Evolutionary conservation across 352 stramenopile genomes (phyloP), one percentile per base, ranked within the genome.

Genomic region (Achlya hypogyna): DNA sequence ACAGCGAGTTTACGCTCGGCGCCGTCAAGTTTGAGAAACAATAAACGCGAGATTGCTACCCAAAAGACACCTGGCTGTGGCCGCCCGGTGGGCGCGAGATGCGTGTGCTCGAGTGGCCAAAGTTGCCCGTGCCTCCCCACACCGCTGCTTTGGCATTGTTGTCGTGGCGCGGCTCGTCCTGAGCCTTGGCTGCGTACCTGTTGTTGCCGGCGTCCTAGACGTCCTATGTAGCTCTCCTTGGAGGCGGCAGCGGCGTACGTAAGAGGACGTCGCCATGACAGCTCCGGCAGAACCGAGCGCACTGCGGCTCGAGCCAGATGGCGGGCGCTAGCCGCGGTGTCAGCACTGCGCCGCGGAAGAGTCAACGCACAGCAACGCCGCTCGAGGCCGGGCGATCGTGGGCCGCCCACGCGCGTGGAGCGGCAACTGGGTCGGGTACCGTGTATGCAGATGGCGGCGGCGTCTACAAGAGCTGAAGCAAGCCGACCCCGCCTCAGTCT

Each of bases 1-100:
- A 45, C 28, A 76, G 87, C 64, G 84, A 89, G 43, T 93, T 93
- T 45, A 91, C 82, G 29, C 82, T 94, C 70, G 85, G 85, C 69
- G 83, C 85, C 47, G 82, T 89, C 62, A 82, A 81, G 62, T 94
- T 92, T 51, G 78, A 92, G 2, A 12, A n/a, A 10, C 25, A 56
- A 20, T 56, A 56, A 54, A 16, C 49, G 23, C 34, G 34, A 42
- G 34, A 6, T 42, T 16, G 34, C 34, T 10, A 56, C 2, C 49
- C 49, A 56, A 56, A 56, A 20, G 25, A 38, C 16, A 56, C 25
- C 8, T 56, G 49, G 49, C 49, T 56, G 49, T 56, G 49, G 25
- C 49, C 49, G 25, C 49, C 49, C 16, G 49, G 49, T 12, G 49
- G 49, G 25, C 49, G 49, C 25, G 49, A 56, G 31, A 56, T 56